Evolutionary conservation across 805 yeast genomes (phyloP), one percentile per base, ranked within the genome.

Genomic region (Wickerhamomyces ciferrii): DNA sequence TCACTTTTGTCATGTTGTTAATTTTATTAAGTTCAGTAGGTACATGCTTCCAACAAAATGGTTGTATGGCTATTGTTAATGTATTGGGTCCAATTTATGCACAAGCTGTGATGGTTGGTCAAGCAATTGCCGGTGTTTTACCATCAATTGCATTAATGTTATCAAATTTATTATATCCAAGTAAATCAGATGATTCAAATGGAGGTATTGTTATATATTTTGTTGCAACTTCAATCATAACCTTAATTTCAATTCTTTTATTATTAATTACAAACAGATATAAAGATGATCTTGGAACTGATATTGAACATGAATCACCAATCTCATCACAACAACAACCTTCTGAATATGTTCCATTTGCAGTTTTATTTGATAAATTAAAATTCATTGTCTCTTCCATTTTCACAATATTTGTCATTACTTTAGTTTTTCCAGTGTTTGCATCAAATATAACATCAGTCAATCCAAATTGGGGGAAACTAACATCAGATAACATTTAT

Each of bases 91-190:
- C 88, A 1, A 75, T 81, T 14, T 87, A 78, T 60, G 91, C 96
- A 11, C 96, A 94, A 58, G 95, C 87, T 0, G 85, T 85, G 2
- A 87, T 94, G 85, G 91, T 91, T 3, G 99, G 99, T 2, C 96
- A 92, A 63, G 96, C 96, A 0, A 69, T 92, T 17, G 89, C 97
- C 0, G 99, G 99, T 2, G 96, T 94, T 0, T 68, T 92, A 32
- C 98, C 99, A 2, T 81, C 96, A 0, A 60, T 86, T 18, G 82
- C 85, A 14, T 75, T 80, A 54, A 83, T 81, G 49, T 48, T 75
- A 11, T 77, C 85, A 11, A 79, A 79, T 23, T 56, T 77, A 24
- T 14, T 53, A 14, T 40, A 57, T 35, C 15, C 27, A 21, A 46
- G 48, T 47, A 54, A 57, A 50, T 45, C 48, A 21, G 60, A 52